Conservation (phyloP, 805 yeast genomes). For the Grigorovia humatica region DNA sequence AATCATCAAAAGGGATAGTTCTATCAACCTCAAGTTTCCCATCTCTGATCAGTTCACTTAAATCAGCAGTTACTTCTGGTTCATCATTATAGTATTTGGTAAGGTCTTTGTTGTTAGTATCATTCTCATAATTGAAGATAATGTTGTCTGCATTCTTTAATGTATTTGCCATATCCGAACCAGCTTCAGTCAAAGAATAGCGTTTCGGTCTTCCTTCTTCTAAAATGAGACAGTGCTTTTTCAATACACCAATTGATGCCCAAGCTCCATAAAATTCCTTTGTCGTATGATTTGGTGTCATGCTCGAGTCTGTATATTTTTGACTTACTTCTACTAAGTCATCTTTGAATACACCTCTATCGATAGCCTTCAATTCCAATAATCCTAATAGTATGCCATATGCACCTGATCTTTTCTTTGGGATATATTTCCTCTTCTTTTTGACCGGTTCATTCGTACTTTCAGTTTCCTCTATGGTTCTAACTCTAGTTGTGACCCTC, state of each 20-base stretch:
- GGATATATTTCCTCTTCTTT: slow-evolving; percentile 42
- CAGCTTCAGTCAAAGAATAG: slow-evolving; percentile 61
- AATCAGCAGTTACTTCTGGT: slow-evolving; percentile 15
- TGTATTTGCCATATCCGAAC: slow-evolving; percentile 48
- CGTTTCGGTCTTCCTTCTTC: slow-evolving; percentile 47
- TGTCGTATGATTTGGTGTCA: slow-evolving; percentile 48
- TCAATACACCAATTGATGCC: slow-evolving; percentile 54
- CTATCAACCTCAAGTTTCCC: neutral
- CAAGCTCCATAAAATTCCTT: slow-evolving; percentile 66
- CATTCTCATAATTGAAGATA: slow-evolving; percentile 16
- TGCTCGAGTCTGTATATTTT: slow-evolving; percentile 47
- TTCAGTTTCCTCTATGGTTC: slow-evolving; percentile 7
- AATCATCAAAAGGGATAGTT: neutral
- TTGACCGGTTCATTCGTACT: slow-evolving; percentile 6
- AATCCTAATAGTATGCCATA: slow-evolving; percentile 68
- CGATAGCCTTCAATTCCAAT: slow-evolving; percentile 35
- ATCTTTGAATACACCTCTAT: slow-evolving; percentile 53
- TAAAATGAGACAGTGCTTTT: slow-evolving; percentile 47
- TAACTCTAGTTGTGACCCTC: slow-evolving; percentile 10
- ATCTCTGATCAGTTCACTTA: slow-evolving; percentile 10
- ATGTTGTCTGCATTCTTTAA: slow-evolving; percentile 40
- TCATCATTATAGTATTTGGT: neutral
- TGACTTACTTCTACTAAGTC: slow-evolving; percentile 47
- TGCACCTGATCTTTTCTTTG: slow-evolving; percentile 69
- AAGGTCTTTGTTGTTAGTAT: neutral